Base-by-base conservation (phyloP, 2,329 filamentous ascomycete genomes). In the Ophiostoma sp. region DNA sequence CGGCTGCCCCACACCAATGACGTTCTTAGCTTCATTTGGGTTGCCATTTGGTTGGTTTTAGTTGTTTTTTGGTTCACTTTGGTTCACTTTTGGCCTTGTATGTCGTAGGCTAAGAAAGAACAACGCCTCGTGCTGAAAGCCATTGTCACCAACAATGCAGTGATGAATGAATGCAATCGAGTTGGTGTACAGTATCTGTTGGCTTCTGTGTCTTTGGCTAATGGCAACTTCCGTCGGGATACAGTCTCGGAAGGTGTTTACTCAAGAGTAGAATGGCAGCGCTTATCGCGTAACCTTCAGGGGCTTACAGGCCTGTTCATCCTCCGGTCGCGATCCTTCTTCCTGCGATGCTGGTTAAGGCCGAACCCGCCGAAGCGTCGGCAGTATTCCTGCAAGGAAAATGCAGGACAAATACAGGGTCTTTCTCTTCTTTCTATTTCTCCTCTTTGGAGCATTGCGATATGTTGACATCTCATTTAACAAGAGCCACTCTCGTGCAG, bases 1-100 rank as follows among this genome's bases (percentile, higher is more conserved):
- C 52, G 15, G 50, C 69, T 59, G 69, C 52, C 69, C 69, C 69
- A 70, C 69, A 70, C 36, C 36, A 39, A 61, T 70, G 69, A 70
- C 69, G 69, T 70, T 45, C 33, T 42, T 50, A 68, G 64, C 52
- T 59, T 36, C 6, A 17, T 59, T 45, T 57, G 31, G 63, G 22
- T 6, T 66, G 12, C 42, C 42, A 48, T 57, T 57, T 55, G 50
- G 22, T 28, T 25, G 9, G 22, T 9, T 33, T 59, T 31, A 19
- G 22, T 15, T 36, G 5, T 2, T 57, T 17, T 63, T 39, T 12
- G 59, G 33, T 19, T 9, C 50, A 12, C 11, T 3, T 28, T 28
- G 12, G 22, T 17, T 2, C 42, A 19, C 50, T 9, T 28, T 15
- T 1, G 33, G n/a, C 61, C 36, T 63, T 42, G 4, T 36, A 36